A percentile compares a stretch with the other conserved stretches of the same genome.
Evolutionary conservation across 352 stramenopile species (phyloP).

Genomic region (Halophytophthora batemanensis): DNA sequence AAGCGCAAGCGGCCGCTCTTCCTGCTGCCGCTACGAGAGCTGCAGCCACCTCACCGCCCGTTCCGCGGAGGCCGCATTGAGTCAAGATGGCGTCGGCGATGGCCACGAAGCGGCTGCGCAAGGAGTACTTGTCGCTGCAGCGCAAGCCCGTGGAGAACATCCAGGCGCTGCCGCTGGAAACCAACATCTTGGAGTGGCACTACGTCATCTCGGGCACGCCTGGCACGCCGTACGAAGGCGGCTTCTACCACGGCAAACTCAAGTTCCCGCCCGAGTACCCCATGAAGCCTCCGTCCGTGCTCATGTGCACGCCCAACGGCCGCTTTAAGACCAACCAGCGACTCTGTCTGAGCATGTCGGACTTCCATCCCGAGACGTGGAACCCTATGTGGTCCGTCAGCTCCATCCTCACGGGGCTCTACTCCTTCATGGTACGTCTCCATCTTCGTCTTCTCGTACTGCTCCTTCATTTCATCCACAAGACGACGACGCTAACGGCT

Average conservation of each 20-base stretch:
- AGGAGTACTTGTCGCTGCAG: constrained; percentile 89
- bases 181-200: constrained; percentile 96
- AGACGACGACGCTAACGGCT: constrained; percentile 16
- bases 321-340: constrained; percentile 94
- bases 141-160: constrained; percentile 92
- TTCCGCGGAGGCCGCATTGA: neutral
- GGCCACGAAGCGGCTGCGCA: constrained; percentile 90
- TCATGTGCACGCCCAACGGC: constrained; percentile 94
- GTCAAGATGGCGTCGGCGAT: constrained; percentile 69
- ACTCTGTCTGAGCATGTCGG: constrained; percentile 94
- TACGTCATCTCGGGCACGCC: constrained; percentile 89
- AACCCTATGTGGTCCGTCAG: constrained; percentile 96
- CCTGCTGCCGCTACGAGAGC: too few relatives aligned
- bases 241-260: constrained; percentile 90
- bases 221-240: constrained; percentile 81
- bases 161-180: constrained; percentile 84
- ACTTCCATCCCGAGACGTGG: constrained; percentile 96
- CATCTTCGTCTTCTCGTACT: too few relatives aligned
- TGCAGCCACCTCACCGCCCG: constrained; percentile 7
- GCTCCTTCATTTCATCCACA: too few relatives aligned
- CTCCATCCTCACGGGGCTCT: constrained; percentile 94
- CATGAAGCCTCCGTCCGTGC: constrained; percentile 94
- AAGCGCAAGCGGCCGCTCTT: too few relatives aligned
- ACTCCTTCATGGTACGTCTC: constrained; percentile 91
- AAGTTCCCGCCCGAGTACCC: constrained; percentile 95